Base-by-base conservation (phyloP, 2,329 filamentous ascomycete species). In the Ophiocordyceps camponoti-floridani region DNA sequence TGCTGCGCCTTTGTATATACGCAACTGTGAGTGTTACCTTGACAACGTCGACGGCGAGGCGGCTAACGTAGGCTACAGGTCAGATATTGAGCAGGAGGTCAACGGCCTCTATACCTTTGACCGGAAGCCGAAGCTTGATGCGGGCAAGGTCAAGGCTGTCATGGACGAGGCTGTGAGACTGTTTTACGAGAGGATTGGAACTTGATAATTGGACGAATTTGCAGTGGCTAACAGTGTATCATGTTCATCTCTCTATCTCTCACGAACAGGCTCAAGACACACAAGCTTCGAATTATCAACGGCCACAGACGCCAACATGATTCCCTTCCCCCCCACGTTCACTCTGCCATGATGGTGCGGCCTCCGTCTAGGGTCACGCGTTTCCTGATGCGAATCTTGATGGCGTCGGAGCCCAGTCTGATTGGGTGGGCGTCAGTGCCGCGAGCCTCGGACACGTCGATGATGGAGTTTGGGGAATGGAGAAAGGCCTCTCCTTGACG, bases 81-180 rank as follows among this genome's bases (percentile, higher is more conserved):
- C 66, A 46, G 71, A 77, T 53, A 77, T 82, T 44, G 77, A 82
- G 57, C 77, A 82, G 52, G 79, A 82, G 53, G 73, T 75, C 33
- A 82, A 83, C 50, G 79, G 78, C 0, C 53, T 82, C 23, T 82
- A 80, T 51, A 72, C 75, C 0, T 79, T 72, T 49, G 70, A 80
- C 48, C 67, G 79, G 1, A 64, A 67, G 51, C 70, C 70, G 47
- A 82, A 82, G 60, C 61, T 82, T 40, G 68, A 74, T n/a, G 62
- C 71, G 0, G 57, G 54, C 0, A 68, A 68, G 48, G 70, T 82
- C 26, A 78, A 69, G 60, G 66, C 59, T 37, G 67, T 82, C 13
- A 70, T 82, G 46, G 68, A 76, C 44, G 64, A 66, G 30, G 73
- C 71, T 0, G 60, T 63, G 44, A 54, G 64, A 47, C 54, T 59